phyloP scores from a whole-genome alignment of 2,329 filamentous ascomycete genomes.

The Fusarium napiforme region DNA sequence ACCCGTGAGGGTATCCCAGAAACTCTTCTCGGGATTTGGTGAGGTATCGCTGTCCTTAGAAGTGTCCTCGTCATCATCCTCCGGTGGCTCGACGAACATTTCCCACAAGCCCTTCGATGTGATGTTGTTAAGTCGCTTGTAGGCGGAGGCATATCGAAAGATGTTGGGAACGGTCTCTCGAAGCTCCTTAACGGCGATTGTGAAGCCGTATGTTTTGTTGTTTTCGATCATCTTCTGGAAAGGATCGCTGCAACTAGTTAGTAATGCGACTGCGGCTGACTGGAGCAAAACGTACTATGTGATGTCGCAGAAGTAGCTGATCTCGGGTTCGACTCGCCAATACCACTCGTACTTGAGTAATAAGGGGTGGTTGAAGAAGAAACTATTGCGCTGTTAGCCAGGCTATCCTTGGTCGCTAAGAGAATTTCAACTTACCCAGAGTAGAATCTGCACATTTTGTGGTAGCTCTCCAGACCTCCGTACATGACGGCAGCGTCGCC shows the following conservation, averaged over 20 bases:
- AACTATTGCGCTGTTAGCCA: conserved; percentile 59
- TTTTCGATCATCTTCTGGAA: conserved; percentile 93
- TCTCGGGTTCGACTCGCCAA: conserved; percentile 98
- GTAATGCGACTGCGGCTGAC: neutral
- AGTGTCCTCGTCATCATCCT: conserved; percentile 70
- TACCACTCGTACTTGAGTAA: conserved; percentile 99
- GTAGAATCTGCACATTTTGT: conserved; percentile 99
- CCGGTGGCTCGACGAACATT: conserved; percentile 89
- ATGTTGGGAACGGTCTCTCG: conserved; percentile 98
- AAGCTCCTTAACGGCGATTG: conserved; percentile 97
- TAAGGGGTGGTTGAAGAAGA: conserved; percentile 97
- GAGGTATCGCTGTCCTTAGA: conserved; percentile 73
- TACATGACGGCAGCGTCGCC: conserved; percentile 99
- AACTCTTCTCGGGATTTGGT: conserved; percentile 79
- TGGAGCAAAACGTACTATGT: conserved; percentile 75
- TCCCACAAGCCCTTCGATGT: conserved; percentile 96
- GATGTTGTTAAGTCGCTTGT: conserved; percentile 91
- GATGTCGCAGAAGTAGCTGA: conserved; percentile 99
- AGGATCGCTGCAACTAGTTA: conserved; percentile 73
- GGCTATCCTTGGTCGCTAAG: neutral
- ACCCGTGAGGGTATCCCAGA: conserved; percentile 77
- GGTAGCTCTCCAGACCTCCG: conserved; percentile 97
- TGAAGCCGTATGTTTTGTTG: conserved; percentile 99
- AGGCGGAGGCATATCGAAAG: conserved; percentile 98
- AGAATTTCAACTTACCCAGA: conserved; percentile 75